Evolutionary conservation across 2,329 filamentous ascomycete genomes (phyloP), one percentile per base, ranked within the genome.

Genomic region (Botrytis porri): DNA sequence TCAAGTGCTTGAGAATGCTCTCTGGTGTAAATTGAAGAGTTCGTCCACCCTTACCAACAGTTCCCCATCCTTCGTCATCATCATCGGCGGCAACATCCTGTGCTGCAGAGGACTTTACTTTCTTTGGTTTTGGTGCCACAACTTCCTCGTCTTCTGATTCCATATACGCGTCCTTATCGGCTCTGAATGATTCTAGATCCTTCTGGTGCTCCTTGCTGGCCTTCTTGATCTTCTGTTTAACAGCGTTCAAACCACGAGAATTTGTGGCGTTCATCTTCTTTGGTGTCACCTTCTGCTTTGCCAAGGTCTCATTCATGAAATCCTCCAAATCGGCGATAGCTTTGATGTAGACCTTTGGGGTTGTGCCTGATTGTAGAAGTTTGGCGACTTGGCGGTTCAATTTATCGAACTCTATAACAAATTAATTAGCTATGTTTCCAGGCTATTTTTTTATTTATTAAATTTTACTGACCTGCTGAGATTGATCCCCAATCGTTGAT

Each of bases 191-290:
- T 78, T 97, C 94, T 79, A 99, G 92, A 81, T 97, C 93, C 75
- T 88, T 86, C 81, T 93, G 89, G 84, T 95, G 95, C 77, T 98
- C 95, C 85, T 97, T 97, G 88, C 95, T 97, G 85, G 95, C 95
- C 89, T 98, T 98, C 89, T 95, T 95, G 86, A 99, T 94, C 85
- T 95, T 95, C 84, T 99, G 96, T 86, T 98, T 97, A 81, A 98
- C 93, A 75, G 95, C 94, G 83, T 98, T 99, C 80, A 99, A 89
- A 80, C 95, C 94, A 84, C 94, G 93, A 77, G 94, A 92, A 82
- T 95, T 97, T 81, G 92, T 96, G 75, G 95, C 94, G 85, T 97
- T 99, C 95, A 98, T 97, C 88, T 98, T 98, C 90, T 98, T 98
- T 76, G 92, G 90, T 3, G 93, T 93, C 78, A 97, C 93, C 87